These are phyloP conservation scores for Metarhizium brunneum DNA, from an alignment of 2,329 filamentous ascomycete genomes.

Conservation along the genomic window DNA sequence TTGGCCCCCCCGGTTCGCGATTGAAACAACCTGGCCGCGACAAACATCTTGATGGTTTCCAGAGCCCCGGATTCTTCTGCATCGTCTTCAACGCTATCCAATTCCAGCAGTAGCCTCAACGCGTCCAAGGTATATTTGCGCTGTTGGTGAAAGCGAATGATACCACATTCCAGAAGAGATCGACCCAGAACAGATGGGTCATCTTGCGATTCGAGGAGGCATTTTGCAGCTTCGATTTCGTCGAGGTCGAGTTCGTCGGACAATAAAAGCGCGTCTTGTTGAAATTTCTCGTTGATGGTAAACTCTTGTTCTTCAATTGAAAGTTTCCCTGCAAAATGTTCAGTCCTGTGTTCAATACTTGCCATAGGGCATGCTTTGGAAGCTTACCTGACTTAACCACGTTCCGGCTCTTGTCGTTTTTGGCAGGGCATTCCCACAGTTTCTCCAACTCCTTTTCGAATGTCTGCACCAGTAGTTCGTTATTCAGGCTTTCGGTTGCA, in stretches of 20 bases:
- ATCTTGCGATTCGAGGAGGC: conserved; percentile 65
- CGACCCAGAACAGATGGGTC: conserved; percentile 62
- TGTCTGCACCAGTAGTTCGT: conserved; percentile 59
- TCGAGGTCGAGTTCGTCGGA: conserved; percentile 86
- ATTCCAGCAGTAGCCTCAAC: conserved; percentile 67
- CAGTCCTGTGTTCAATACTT: conserved; percentile 5
- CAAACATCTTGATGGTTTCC: conserved; percentile 25
- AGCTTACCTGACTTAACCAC: conserved; percentile 56
- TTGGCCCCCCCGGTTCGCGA: conserved; percentile 33
- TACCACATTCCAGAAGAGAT: conserved; percentile 64
- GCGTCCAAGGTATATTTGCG: conserved; percentile 77
- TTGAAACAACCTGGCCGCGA: conserved; percentile 24
- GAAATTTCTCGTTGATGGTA: conserved; percentile 76
- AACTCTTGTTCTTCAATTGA: conserved; percentile 65
- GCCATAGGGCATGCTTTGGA: background rate
- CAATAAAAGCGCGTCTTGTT: conserved; percentile 70
- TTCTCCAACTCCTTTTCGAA: conserved; percentile 63
- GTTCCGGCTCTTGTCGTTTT: conserved; percentile 67
- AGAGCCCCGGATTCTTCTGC: conserved; percentile 28
- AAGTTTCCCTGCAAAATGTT: conserved; percentile 56
- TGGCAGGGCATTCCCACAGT: conserved; percentile 65
- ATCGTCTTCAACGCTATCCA: conserved; percentile 48
- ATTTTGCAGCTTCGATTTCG: conserved; percentile 71
- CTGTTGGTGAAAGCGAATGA: conserved; percentile 82
- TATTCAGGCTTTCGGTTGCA: conserved; percentile 56